These are phyloP conservation scores for Strigomonas oncopelti DNA, from an alignment of 208 protist genomes.

Conservation along the genomic window DNA sequence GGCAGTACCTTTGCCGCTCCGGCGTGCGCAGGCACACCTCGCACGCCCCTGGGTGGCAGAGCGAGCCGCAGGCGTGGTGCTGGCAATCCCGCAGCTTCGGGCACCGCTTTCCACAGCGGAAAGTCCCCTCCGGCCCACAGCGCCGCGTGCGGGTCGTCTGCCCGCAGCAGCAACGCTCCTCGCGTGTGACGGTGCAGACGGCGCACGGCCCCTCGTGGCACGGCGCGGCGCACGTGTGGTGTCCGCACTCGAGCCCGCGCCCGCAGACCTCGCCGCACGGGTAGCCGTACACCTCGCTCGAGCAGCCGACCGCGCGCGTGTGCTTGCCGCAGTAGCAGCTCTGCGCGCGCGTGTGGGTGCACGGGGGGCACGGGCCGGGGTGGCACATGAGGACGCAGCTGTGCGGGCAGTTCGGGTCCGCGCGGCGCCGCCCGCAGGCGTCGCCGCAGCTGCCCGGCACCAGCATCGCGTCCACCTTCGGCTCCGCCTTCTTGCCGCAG, in stretches of 20 bases:
- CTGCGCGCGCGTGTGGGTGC: conserved; percentile 51
- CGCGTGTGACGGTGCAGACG: conserved; percentile 59
- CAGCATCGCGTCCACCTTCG: conserved; percentile 49
- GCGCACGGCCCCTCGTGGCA: conserved; percentile 89
- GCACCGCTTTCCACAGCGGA: conserved; percentile 48
- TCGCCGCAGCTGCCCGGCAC: conserved; percentile 80
- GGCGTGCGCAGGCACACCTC: conserved; percentile 57
- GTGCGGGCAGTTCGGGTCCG: conserved; percentile 62
- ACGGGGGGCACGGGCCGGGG: conserved; percentile 74
- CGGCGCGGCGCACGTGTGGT: conserved; percentile 64
- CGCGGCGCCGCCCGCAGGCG: conserved; percentile 49
- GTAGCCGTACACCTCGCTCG: conserved; percentile 63
- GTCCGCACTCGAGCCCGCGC: conserved; percentile 69
- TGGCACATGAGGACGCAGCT: conserved; percentile 78
- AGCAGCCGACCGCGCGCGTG: conserved; percentile 65
- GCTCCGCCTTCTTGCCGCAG: conserved; percentile 66
- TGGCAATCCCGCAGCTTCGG: conserved; percentile 72
- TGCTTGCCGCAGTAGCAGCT: conserved; percentile 80
- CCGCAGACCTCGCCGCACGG: conserved; percentile 72
- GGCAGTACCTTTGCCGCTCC: conserved; percentile 42
- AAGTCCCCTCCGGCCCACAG: conserved; percentile 34
- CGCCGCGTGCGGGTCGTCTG: conserved; percentile 29
- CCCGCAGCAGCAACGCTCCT: conserved; percentile 88
- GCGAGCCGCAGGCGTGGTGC: conserved; percentile 65
- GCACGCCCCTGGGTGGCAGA: conserved; percentile 80